These are phyloP conservation scores for Colletotrichum chrysophilum DNA, from an alignment of 2,329 filamentous ascomycete genomes.

Conservation along the genomic window DNA sequence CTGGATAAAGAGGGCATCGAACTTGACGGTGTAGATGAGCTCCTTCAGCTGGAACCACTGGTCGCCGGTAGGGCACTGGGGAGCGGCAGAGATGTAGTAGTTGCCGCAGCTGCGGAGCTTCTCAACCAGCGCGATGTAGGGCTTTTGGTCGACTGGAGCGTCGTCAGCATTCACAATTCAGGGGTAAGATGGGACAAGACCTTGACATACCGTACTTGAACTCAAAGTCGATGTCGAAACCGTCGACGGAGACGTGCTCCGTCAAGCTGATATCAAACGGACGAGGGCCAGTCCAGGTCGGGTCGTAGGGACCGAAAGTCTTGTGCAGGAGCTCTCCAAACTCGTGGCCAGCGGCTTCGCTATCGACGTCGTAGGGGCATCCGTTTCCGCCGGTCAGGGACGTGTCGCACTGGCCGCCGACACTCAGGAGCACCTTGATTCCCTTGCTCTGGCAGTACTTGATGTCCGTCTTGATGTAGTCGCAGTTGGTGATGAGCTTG, in stretches of 20 bases:
- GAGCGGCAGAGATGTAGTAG: slow-evolving; percentile 46
- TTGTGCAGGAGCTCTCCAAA: slow-evolving; percentile 45
- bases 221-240: slow-evolving; percentile 50
- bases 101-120: slow-evolving; percentile 33
- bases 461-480: slow-evolving; percentile 41
- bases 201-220: slow-evolving; percentile 31
- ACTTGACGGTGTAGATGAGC: slow-evolving; percentile 43
- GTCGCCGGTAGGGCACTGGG: slow-evolving; percentile 43
- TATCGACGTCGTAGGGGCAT: slow-evolving; percentile 39
- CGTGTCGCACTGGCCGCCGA: slow-evolving; percentile 38
- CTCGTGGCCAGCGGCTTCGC: slow-evolving; percentile 32
- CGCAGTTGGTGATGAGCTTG: slow-evolving; percentile 39
- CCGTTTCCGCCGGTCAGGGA: not conserved
- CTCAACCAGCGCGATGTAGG: slow-evolving; percentile 44
- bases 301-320: slow-evolving; percentile 42
- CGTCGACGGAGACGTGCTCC: slow-evolving; percentile 37
- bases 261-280: slow-evolving; percentile 39
- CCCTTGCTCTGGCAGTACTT: slow-evolving; percentile 44
- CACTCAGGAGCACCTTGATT: slow-evolving; percentile 48
- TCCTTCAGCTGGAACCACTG: slow-evolving; percentile 36
- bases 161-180: not conserved
- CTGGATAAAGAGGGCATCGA: slow-evolving; percentile 51
- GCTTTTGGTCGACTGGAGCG: slow-evolving; percentile 31
- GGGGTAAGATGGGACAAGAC: not conserved
- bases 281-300: slow-evolving; percentile 36